These are phyloP conservation scores for Metroxylon sagu DNA, from an alignment of 176 grass and related monocot species.

Conservation along the genomic window DNA sequence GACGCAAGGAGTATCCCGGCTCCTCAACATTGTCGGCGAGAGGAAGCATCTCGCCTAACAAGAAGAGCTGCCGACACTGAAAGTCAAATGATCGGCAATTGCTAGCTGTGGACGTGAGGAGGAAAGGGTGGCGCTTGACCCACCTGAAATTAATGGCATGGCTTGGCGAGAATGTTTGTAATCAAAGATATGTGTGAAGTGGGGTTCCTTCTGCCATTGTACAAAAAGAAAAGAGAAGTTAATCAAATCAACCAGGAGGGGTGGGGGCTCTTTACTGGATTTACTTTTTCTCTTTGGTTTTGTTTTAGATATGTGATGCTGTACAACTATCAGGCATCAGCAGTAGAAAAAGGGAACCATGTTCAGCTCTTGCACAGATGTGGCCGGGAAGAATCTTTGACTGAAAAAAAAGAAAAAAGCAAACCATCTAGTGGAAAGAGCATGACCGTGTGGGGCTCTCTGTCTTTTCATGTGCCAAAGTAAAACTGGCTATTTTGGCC, in stretches of 20 bases:
- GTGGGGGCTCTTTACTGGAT: constrained; percentile 9
- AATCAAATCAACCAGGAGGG: background rate
- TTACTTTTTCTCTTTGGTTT: constrained; percentile 3
- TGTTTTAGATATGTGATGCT: background rate
- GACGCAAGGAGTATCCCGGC: constrained; percentile 73
- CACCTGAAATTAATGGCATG: too few species aligned
- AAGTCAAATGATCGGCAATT: background rate
- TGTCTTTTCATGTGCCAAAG: too few species aligned
- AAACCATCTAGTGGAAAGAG: too few species aligned
- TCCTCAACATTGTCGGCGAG: constrained; percentile 45
- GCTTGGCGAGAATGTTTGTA: too few species aligned
- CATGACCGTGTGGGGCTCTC: too few species aligned
- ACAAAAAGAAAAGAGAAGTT: background rate
- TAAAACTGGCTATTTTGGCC: too few species aligned
- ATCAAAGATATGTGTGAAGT: background rate
- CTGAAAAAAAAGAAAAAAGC: constrained; percentile 4
- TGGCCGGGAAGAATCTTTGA: constrained; percentile 39
- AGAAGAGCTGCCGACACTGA: background rate
- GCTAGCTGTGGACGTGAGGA: background rate
- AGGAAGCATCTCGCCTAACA: constrained; percentile 38
- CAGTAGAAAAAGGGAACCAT: background rate
- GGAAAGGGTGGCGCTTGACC: background rate
- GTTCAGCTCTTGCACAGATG: background rate
- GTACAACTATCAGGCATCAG: too few species aligned
- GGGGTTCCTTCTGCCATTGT: constrained; percentile 14